A percentile compares a stretch with the other conserved stretches of the same genome.
phyloP scores from a whole-genome alignment of 352 stramenopile species.

The Plasmopara halstedii region DNA sequence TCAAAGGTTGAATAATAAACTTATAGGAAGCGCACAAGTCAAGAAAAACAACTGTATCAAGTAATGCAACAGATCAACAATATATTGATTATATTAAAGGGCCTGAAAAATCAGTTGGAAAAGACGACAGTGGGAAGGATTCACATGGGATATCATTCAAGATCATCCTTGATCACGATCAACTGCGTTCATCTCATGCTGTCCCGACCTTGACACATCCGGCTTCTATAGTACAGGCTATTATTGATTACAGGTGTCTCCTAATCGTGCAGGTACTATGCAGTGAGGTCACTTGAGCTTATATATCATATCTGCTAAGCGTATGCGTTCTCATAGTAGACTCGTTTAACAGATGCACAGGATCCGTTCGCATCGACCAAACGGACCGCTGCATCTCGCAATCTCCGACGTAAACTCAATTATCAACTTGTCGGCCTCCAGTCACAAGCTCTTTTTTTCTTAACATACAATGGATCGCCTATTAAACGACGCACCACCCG shows the following conservation, averaged over 20 bases:
- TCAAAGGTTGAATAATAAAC: too few relatives aligned
- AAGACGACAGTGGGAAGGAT: neutral
- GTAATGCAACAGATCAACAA: too few relatives aligned
- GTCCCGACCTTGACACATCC: neutral
- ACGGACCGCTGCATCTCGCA: neutral
- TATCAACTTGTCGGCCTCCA: neutral
- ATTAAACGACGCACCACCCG: conserved; percentile 21
- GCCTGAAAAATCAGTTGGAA: neutral
- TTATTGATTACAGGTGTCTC: neutral
- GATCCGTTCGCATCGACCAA: neutral
- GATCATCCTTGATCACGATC: neutral
- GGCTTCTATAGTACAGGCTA: neutral
- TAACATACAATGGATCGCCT: conserved; percentile 21
- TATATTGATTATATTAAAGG: neutral
- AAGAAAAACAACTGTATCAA: too few relatives aligned
- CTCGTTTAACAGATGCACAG: neutral
- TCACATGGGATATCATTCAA: neutral
- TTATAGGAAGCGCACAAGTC: too few relatives aligned
- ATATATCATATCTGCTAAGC: neutral
- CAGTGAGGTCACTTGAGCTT: neutral
- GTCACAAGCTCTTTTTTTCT: neutral
- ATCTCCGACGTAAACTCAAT: neutral
- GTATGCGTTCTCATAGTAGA: neutral
- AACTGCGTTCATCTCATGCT: neutral
- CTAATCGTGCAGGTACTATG: neutral